phyloP scores from a whole-genome alignment of 176 grass and related monocot species.

The Oropetium thomaeum region DNA sequence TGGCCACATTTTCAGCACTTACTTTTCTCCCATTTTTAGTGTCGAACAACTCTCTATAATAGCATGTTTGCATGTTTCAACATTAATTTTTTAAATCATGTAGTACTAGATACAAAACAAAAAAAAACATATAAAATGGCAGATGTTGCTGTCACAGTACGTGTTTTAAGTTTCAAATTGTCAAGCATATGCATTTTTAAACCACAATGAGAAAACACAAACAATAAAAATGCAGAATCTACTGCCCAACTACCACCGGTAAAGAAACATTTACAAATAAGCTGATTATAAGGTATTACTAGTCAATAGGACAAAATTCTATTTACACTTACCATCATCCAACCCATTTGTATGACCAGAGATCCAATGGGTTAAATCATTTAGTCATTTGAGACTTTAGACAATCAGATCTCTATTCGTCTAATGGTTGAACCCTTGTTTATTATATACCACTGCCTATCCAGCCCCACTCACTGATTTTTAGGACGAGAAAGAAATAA shows the following conservation, averaged over 20 bases:
- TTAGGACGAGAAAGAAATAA: not conserved
- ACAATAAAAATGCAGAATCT: too few species aligned
- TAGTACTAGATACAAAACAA: not conserved
- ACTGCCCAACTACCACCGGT: not conserved
- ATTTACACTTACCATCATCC: too few species aligned
- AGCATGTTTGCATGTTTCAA: not conserved
- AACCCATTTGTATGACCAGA: not conserved
- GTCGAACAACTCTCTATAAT: not conserved
- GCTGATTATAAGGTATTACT: not conserved
- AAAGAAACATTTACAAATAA: not conserved
- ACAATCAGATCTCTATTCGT: not conserved
- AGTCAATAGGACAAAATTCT: too few species aligned
- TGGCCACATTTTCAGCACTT: not conserved
- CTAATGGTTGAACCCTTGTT: not conserved
- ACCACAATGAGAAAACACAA: not conserved
- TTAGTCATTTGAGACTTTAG: not conserved
- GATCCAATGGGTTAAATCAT: not conserved
- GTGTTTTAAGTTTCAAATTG: not conserved
- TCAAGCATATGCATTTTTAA: not conserved
- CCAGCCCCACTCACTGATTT: not conserved
- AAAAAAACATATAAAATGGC: too few species aligned
- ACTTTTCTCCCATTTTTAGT: too few species aligned
- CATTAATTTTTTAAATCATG: not conserved
- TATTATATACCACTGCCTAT: not conserved
- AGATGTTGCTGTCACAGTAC: not conserved